Conservation (phyloP, 495 filamentous ascomycete species). For the Aspergillus sclerotiicarbonarius region DNA sequence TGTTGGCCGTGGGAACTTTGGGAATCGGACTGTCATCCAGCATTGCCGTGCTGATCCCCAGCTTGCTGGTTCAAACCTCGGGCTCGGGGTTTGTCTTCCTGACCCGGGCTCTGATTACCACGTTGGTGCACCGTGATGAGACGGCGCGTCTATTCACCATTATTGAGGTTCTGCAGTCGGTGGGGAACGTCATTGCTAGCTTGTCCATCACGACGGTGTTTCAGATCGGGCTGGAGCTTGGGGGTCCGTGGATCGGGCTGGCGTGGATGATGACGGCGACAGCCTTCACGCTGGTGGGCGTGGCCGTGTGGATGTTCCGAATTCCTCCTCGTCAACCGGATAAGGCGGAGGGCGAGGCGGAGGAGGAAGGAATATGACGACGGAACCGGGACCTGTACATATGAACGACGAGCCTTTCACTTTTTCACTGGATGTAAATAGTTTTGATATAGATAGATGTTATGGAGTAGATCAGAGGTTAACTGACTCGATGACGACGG, state of each 20-base stretch:
- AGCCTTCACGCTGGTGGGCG: constrained; percentile 39
- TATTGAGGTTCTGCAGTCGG: constrained; percentile 54
- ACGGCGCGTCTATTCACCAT: constrained; percentile 57
- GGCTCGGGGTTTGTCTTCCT: constrained; percentile 48
- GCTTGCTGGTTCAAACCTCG: constrained; percentile 46
- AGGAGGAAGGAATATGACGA: background rate
- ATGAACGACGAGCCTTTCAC: background rate
- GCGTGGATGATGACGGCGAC: constrained; percentile 53
- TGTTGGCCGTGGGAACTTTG: constrained; percentile 44
- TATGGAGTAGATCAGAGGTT: background rate
- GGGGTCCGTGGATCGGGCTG: constrained; percentile 52
- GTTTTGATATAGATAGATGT: background rate
- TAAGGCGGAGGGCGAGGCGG: constrained; percentile 9
- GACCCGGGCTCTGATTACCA: constrained; percentile 51
- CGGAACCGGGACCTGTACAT: constrained; percentile 1
- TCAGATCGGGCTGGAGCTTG: constrained; percentile 46
- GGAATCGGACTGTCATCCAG: constrained; percentile 46
- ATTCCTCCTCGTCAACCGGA: constrained; percentile 23
- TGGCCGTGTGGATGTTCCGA: constrained; percentile 39
- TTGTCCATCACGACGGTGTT: constrained; percentile 54
- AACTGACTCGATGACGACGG: background rate
- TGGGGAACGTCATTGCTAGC: constrained; percentile 54
- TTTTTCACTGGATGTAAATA: background rate
- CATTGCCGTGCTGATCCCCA: constrained; percentile 38
- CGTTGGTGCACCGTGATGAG: constrained; percentile 50